Conservation (phyloP, 257 asterid genomes). For the Nemophila menziesii region DNA sequence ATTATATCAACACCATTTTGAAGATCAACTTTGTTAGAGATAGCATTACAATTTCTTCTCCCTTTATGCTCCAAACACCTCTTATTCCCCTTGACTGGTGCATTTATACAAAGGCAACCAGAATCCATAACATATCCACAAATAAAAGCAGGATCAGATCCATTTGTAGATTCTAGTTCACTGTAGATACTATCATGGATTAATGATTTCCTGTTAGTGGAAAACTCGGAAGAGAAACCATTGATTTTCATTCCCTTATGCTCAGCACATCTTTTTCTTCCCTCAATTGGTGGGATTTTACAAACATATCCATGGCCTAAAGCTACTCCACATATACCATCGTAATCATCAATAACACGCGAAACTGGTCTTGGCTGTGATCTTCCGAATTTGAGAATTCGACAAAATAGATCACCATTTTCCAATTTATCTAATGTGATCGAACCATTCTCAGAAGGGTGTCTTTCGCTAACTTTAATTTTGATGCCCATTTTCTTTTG, state of each 20-base stretch:
- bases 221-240: slow-evolving; percentile 24
- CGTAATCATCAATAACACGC: slow-evolving; percentile 7
- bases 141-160: slow-evolving; percentile 3
- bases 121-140: slow-evolving; percentile 24
- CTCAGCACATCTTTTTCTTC: slow-evolving; percentile 65
- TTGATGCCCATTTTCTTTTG: slow-evolving; percentile 47
- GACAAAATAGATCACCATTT: slow-evolving; percentile 19
- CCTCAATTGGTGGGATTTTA: slow-evolving; percentile 41
- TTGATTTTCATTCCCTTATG: slow-evolving; percentile 86
- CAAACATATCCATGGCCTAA: slow-evolving; percentile 57
- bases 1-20: background rate
- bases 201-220: slow-evolving; percentile 6
- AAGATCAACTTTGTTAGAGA: background rate
- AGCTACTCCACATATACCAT: slow-evolving; percentile 57
- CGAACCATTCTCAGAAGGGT: slow-evolving; percentile 21
- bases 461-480: slow-evolving; percentile 32
- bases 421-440: slow-evolving; percentile 10
- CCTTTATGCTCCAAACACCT: slow-evolving; percentile 29
- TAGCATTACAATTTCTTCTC: slow-evolving; percentile 7
- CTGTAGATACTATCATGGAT: background rate
- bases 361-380: slow-evolving; percentile 25
- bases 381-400: slow-evolving; percentile 45
- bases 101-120: slow-evolving; percentile 24
- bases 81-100: slow-evolving; percentile 24
- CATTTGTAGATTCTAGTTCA: background rate